A percentile compares a stretch with the other conserved stretches of the same genome.
phyloP scores from a whole-genome alignment of 1,284 basidiomycete species.

The Ustilago trichophora region DNA sequence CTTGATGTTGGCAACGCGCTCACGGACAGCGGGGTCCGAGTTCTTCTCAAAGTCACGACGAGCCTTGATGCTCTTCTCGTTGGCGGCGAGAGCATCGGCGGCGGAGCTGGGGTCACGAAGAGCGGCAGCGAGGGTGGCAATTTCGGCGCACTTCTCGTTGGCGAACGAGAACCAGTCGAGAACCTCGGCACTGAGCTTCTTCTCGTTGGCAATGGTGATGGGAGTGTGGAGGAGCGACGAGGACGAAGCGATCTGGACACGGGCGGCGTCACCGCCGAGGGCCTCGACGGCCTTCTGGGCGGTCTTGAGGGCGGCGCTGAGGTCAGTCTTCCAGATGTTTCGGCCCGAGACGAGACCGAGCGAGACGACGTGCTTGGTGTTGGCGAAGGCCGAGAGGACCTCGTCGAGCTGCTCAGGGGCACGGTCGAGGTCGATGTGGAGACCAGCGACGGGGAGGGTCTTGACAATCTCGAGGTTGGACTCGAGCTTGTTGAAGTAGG shows the following conservation, averaged over 20 bases:
- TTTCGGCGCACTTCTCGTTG: conserved; percentile 93
- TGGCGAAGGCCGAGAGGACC: conserved; percentile 78
- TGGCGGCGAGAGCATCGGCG: conserved; percentile 67
- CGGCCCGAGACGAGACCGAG: conserved; percentile 97
- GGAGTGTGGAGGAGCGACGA: conserved; percentile 98
- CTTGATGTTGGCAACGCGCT: conserved; percentile 91
- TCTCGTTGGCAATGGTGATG: conserved; percentile 91
- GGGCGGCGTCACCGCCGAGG: conserved; percentile 67
- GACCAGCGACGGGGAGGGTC: conserved; percentile 90
- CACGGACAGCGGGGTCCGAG: conserved; percentile 94
- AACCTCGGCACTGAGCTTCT: conserved; percentile 87
- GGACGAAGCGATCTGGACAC: conserved; percentile 92
- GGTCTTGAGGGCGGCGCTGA: conserved; percentile 81
- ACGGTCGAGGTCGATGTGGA: conserved; percentile 97
- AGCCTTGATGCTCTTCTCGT: conserved; percentile 89
- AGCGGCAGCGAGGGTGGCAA: conserved; percentile 79
- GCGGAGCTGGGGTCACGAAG: conserved; percentile 55
- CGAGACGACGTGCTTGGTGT: conserved; percentile 78
- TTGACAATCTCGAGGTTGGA: conserved; percentile 87
- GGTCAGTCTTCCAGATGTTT: conserved; percentile 99
- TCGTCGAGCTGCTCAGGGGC: conserved; percentile 83
- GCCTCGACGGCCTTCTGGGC: conserved; percentile 78
- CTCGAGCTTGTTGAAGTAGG: conserved; percentile 94
- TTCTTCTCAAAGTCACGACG: conserved; percentile 95
- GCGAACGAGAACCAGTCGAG: conserved; percentile 99